Base-by-base conservation (phyloP, 768 basidiomycete genomes). In the Termitomyces sp. region DNA sequence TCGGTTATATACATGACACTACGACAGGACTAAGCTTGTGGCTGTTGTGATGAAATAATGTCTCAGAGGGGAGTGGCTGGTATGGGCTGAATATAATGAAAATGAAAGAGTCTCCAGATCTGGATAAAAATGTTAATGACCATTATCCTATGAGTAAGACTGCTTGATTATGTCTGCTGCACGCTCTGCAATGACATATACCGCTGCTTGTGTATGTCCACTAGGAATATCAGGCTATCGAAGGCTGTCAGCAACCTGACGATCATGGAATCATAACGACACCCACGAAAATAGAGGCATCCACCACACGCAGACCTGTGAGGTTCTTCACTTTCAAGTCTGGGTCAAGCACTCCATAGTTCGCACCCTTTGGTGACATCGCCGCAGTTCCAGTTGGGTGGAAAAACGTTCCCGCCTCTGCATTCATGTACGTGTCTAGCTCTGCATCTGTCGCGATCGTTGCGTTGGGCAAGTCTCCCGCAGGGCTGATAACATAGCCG, bases 271-370 rank as follows among this genome's bases (percentile, higher is more conserved):
- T n/a, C 44, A 46, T 33, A 30, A 26, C 10, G 15, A 28, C 7
- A 60, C 55, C 48, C 49, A 60, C 62, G 37, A 63, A 61, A 26
- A 75, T 63, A 21, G 72, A 73, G 14, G 67, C 66, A 63, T 77
- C 74, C n/a, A 75, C 70, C 26, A 77, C 63, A 17, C 75, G 63
- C 26, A 77, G 50, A 1, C 71, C 74, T 3, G 38, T 47, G 2
- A 70, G 60, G 5, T 71, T 70, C 62, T 75, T 74, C 21, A 77
- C 69, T 31, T 53, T 57, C 53, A 77, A 60, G 42, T 73, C 63
- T 3, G 62, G 57, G 40, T 61, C 60, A 19, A 61, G 44, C 11
- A 63, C 62, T 30, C 62, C 62, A 37, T 30, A 63, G 5, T 58
- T 45, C 2, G 68, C 70, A 30, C 60, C 60, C 46, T 54, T 51